A percentile compares a stretch with the other conserved stretches of the same genome.
Conservation (phyloP, 2,329 filamentous ascomycete species). For the Claviceps sorghi region DNA sequence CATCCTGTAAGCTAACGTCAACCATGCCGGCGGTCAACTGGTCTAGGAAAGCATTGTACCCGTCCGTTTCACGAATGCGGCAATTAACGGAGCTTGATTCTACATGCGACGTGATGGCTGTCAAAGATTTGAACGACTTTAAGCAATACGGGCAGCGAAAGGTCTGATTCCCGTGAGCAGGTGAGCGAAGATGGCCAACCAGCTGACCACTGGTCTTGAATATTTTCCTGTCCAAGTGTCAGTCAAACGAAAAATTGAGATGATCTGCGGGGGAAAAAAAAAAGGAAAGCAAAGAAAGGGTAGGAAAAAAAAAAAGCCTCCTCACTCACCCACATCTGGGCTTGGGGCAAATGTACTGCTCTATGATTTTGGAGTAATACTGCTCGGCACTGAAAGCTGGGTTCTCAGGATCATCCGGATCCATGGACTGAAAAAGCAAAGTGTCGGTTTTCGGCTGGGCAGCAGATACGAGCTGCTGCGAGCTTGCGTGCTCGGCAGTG, state of each 20-base stretch:
- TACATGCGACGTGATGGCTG: slow-evolving; percentile 32
- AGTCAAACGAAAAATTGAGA: neutral
- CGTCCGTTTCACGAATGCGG: slow-evolving; percentile 25
- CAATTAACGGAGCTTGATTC: slow-evolving; percentile 30
- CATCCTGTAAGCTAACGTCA: slow-evolving; percentile 10
- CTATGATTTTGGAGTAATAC: slow-evolving; percentile 29
- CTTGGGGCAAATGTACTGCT: slow-evolving; percentile 40
- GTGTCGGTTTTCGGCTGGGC: slow-evolving; percentile 7
- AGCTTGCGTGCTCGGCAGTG: slow-evolving; percentile 9
- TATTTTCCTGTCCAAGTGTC: slow-evolving; percentile 20
- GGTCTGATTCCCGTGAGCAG: slow-evolving; percentile 21
- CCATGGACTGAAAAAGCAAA: slow-evolving; percentile 8
- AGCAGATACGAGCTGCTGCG: slow-evolving; percentile 9
- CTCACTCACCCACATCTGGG: slow-evolving; percentile 33
- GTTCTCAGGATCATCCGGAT: slow-evolving; percentile 30
- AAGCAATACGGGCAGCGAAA: slow-evolving; percentile 32
- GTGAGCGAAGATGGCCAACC: slow-evolving; percentile 28
- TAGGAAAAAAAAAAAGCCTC: too few species aligned
- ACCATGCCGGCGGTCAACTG: slow-evolving; percentile 20
- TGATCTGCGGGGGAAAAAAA: neutral
- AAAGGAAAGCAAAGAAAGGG: too few species aligned
- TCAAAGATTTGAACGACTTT: slow-evolving; percentile 24
- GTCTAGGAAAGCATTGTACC: slow-evolving; percentile 20
- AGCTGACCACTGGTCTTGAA: slow-evolving; percentile 21
- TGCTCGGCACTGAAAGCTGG: slow-evolving; percentile 30